These are phyloP conservation scores for Proteromonas lacertae DNA, from an alignment of 352 stramenopile genomes.

Conservation along the genomic window DNA sequence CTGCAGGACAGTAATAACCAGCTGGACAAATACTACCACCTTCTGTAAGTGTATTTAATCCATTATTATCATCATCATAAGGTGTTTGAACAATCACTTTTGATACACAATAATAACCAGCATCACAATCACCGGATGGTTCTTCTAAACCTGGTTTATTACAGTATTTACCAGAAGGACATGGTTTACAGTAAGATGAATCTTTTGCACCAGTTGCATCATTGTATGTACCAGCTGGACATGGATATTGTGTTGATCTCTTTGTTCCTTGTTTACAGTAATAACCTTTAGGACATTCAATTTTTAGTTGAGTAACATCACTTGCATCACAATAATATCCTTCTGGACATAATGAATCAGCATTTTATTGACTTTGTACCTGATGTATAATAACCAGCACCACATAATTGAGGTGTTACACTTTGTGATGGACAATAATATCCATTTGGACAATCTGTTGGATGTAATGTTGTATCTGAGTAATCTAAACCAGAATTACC, in stretches of 20 bases:
- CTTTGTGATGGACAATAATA: not conserved
- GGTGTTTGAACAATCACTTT: conserved; percentile 5
- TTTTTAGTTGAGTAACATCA: conserved; percentile 7
- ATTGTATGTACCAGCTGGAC: conserved; percentile 18
- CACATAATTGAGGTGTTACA: not conserved
- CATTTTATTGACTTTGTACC: not conserved
- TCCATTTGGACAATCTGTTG: not conserved
- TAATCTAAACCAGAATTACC: not conserved
- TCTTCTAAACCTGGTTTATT: not conserved
- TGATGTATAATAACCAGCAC: conserved; percentile 5
- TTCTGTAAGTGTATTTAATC: not conserved
- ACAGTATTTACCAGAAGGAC: conserved; percentile 9
- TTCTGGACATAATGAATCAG: conserved; percentile 10
- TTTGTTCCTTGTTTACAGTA: conserved; percentile 26
- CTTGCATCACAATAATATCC: conserved; percentile 18
- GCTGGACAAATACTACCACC: conserved; percentile 3
- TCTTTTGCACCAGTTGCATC: conserved; percentile 13
- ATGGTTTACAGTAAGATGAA: conserved; percentile 6
- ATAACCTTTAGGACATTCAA: conserved; percentile 23
- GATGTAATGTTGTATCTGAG: not conserved
- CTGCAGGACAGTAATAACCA: not conserved
- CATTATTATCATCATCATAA: not conserved
- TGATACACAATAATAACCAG: conserved; percentile 9
- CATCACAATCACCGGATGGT: conserved; percentile 9
- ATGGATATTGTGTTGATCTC: conserved; percentile 10